Evolutionary conservation across 257 asterid genomes (phyloP).

Genomic region (Jacaranda mimosifolia): DNA sequence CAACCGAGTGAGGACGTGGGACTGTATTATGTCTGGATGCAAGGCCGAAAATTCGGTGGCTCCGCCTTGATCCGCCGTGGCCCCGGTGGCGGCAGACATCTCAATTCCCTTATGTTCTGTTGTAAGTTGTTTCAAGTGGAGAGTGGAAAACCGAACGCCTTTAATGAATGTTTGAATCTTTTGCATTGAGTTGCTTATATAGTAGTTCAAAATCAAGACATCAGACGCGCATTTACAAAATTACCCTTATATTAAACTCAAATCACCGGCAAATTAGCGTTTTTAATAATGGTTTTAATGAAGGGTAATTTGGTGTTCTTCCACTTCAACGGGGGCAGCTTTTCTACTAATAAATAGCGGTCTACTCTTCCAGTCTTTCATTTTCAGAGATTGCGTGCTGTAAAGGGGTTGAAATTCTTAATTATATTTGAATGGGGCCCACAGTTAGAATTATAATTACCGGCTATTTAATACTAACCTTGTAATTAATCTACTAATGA

Average conservation of each 20-base stretch:
- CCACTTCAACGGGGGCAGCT: neutral
- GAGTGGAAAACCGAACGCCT: neutral
- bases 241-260: neutral
- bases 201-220: neutral
- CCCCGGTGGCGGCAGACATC: slow-evolving; percentile 32
- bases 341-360: slow-evolving; percentile 18
- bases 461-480: slow-evolving; percentile 35
- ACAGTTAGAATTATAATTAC: slow-evolving; percentile 21
- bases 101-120: neutral
- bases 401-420: neutral
- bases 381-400: slow-evolving; percentile 40
- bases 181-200: slow-evolving; percentile 38
- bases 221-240: slow-evolving; percentile 3
- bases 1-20: slow-evolving; percentile 68
- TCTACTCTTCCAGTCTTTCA: slow-evolving; percentile 11
- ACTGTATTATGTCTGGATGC: slow-evolving; percentile 64
- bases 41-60: slow-evolving; percentile 47
- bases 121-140: neutral
- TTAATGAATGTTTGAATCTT: neutral
- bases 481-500: slow-evolving; percentile 14
- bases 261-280: neutral
- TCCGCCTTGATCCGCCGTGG: slow-evolving; percentile 41
- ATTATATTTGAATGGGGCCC: slow-evolving; percentile 28
- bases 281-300: neutral
- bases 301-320: slow-evolving; percentile 26